Evolutionary conservation across 2,329 filamentous ascomycete species (phyloP).

Genomic region (Grosmannia clavigera): DNA sequence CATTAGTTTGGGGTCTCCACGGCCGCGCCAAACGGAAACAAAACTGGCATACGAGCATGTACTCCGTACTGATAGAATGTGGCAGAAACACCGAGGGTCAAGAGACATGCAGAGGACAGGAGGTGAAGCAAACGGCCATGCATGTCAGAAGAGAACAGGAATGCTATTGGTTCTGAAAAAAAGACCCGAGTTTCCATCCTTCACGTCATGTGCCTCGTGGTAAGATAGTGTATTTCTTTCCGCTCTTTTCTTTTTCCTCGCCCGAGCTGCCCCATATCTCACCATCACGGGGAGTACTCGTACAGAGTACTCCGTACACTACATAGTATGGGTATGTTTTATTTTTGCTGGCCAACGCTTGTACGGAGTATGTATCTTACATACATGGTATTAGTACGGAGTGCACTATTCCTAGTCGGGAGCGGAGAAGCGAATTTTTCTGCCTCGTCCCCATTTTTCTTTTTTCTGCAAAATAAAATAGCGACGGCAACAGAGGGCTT

Average conservation of each 20-base stretch:
- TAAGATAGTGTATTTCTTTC: background rate
- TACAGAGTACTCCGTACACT: too few relatives aligned
- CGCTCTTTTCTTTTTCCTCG: background rate
- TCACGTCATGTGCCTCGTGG: background rate
- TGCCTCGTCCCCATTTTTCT: background rate
- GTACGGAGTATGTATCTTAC: background rate
- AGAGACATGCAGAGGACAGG: background rate
- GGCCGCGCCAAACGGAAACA: background rate
- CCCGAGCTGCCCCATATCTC: background rate
- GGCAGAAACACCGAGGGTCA: background rate
- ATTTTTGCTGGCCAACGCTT: background rate
- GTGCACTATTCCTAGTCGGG: conserved; percentile 8
- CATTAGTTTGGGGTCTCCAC: background rate
- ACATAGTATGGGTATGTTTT: background rate
- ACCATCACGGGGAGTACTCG: too few relatives aligned
- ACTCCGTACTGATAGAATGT: background rate
- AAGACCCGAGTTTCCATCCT: background rate
- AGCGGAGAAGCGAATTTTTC: conserved; percentile 6
- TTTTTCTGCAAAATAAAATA: conserved; percentile 3
- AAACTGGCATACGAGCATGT: background rate
- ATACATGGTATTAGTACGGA: too few relatives aligned
- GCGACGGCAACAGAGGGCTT: background rate
- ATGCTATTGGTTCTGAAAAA: too few relatives aligned
- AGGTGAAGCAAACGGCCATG: background rate
- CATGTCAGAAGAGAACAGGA: too few relatives aligned